Conservation (phyloP, 2,329 filamentous ascomycete genomes). For the Alternaria sp. region DNA sequence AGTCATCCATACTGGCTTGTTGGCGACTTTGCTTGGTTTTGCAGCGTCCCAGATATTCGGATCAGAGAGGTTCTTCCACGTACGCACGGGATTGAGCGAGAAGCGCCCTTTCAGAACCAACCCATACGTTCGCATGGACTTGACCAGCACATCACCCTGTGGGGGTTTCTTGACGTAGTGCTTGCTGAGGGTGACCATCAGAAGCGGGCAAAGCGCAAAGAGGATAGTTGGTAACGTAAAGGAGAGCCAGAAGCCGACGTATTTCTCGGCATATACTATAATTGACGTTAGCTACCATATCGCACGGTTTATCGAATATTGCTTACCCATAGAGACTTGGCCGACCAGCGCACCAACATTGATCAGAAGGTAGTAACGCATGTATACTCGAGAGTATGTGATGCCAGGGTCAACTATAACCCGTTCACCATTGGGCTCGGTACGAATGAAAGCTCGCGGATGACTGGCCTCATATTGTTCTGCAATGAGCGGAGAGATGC, state of each 20-base stretch:
- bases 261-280: constrained; percentile 72
- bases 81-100: constrained; percentile 63
- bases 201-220: constrained; percentile 66
- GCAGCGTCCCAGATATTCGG: constrained; percentile 53
- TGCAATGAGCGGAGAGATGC: constrained; percentile 66
- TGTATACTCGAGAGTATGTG: constrained; percentile 70
- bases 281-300: neutral
- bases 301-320: neutral
- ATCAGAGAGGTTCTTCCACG: constrained; percentile 56
- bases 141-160: constrained; percentile 75
- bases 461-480: constrained; percentile 69
- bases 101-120: constrained; percentile 67
- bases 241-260: constrained; percentile 75
- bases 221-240: constrained; percentile 70
- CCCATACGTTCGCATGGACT: constrained; percentile 65
- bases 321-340: constrained; percentile 64
- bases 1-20: constrained; percentile 74
- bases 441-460: constrained; percentile 56
- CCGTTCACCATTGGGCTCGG: constrained; percentile 63
- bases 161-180: constrained; percentile 57
- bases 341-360: constrained; percentile 69
- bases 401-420: constrained; percentile 72
- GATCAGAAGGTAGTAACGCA: constrained; percentile 75
- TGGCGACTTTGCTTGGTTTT: constrained; percentile 66
- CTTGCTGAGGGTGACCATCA: constrained; percentile 50